Percentiles rank a stretch among this genome's conserved stretches.
These are phyloP conservation scores for Garcia nutans DNA, from an alignment of 345 rosid species.

Conservation along the genomic window DNA sequence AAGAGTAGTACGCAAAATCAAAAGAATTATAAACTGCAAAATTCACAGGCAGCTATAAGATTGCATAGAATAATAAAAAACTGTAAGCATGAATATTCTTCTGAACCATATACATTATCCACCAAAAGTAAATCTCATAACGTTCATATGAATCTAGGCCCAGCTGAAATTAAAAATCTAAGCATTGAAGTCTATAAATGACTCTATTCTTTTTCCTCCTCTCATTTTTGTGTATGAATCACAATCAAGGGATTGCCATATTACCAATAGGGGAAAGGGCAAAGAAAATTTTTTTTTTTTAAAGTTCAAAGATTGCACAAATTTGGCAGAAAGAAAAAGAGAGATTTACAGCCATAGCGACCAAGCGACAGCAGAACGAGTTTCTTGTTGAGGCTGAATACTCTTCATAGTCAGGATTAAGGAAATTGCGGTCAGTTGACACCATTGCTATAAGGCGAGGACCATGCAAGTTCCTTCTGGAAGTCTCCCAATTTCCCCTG, in stretches of 20 bases:
- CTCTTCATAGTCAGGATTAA: slow-evolving; percentile 44
- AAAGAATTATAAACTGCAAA: slow-evolving; percentile 77
- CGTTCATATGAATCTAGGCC: background rate
- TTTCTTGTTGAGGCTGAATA: slow-evolving; percentile 57
- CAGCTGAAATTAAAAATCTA: too few relatives aligned
- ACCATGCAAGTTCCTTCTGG: slow-evolving; percentile 47
- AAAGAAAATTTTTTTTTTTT: too few relatives aligned
- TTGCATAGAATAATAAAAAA: slow-evolving; percentile 10
- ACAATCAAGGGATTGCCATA: too few relatives aligned
- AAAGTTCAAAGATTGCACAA: background rate
- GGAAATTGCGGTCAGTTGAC: slow-evolving; percentile 52
- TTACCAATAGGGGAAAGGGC: too few relatives aligned
- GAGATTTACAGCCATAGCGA: slow-evolving; percentile 59
- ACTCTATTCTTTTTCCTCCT: too few relatives aligned
- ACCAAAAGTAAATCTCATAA: too few relatives aligned
- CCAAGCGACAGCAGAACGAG: slow-evolving; percentile 52
- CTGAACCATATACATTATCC: background rate
- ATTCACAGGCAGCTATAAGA: background rate
- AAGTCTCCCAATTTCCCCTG: slow-evolving; percentile 80
- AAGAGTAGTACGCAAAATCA: slow-evolving; percentile 70
- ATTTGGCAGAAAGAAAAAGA: slow-evolving; percentile 1
- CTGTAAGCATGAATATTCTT: background rate
- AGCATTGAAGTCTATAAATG: too few relatives aligned
- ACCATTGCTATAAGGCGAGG: slow-evolving; percentile 68
- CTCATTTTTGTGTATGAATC: too few relatives aligned